Base-by-base conservation (phyloP, 2,329 filamentous ascomycete genomes). In the Xylaria sp. region DNA sequence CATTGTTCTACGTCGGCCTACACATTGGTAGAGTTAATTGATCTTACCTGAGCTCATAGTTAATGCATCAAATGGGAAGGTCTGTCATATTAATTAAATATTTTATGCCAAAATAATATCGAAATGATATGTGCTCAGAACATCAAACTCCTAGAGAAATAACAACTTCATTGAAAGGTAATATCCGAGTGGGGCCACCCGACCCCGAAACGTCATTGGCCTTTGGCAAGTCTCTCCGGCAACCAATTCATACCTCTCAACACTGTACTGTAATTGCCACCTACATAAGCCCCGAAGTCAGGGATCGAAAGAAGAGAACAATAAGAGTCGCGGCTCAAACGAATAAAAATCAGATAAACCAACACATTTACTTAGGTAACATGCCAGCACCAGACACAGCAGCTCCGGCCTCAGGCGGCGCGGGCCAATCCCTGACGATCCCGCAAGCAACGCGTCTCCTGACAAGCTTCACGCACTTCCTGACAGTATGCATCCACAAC, bases 401-500 rank as follows among this genome's bases (percentile, higher is more conserved):
- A 13, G 58, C 71, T 31, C 25, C 54, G 72, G 48, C n/a, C 52
- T 67, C 55, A 64, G 39, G 25, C 20, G 39, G 25, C 20, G 25
- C 25, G 51, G 60, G 25, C 25, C 54, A 66, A 15, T 74, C 76
- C 54, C 72, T 86, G 69, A 74, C 81, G 25, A 72, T 80, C 10
- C 71, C 76, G 28, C 73, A 83, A 82, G 89, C 83, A 76, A 86
- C 79, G 79, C 83, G 78, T 62, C 88, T 94, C 73, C 86, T 94
- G 72, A 82, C 85, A 66, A 88, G 90, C 61, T 94, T 97, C 81
- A 88, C 88, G 70, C 88, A 90, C 77, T 97, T 97, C 82, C 88
- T 97, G 65, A 92, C 90, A 69, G 89, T 95, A 71, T 88, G 92
- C 75, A 89, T 95, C 72, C 94, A 98, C 84, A 93, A 93, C 68